Percentiles rank a stretch among this genome's conserved stretches.
Conservation (phyloP, 2,329 filamentous ascomycete species). For the Rhexocercosporidium sp. region DNA sequence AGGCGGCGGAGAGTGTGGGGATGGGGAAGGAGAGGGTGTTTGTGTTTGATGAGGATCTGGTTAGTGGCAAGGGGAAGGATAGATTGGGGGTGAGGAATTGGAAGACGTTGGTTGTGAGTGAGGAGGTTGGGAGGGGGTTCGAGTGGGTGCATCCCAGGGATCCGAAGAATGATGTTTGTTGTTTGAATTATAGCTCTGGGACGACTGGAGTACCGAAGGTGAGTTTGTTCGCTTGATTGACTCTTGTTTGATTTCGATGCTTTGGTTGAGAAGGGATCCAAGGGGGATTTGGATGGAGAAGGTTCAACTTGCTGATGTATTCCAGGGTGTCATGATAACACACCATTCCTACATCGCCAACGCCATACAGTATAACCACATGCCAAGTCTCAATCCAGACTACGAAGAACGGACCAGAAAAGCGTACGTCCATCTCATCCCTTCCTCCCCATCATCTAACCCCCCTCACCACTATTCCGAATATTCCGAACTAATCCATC, state of each 20-base stretch:
- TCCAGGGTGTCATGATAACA: constrained; percentile 67
- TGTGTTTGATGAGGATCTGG: constrained; percentile 64
- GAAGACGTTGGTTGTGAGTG: constrained; percentile 62
- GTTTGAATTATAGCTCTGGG: constrained; percentile 82
- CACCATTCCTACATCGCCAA: constrained; percentile 35
- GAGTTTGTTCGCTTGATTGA: not conserved
- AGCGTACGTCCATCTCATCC: constrained; percentile 76
- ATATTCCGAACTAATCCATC: not conserved
- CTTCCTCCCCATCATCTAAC: constrained; percentile 55
- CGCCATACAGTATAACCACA: constrained; percentile 51
- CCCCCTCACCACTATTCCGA: not conserved
- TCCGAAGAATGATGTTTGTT: constrained; percentile 51
- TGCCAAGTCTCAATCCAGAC: constrained; percentile 59
- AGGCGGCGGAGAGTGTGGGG: constrained; percentile 65
- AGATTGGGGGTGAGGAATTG: constrained; percentile 61
- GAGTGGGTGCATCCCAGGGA: constrained; percentile 58
- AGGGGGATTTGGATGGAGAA: too few relatives aligned
- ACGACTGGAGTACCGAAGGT: constrained; percentile 81
- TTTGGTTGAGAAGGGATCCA: too few relatives aligned
- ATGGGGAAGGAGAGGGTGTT: constrained; percentile 63
- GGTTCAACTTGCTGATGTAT: not conserved
- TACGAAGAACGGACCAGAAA: constrained; percentile 71
- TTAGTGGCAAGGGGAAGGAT: constrained; percentile 47
- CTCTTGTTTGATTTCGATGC: not conserved
- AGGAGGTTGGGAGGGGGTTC: constrained; percentile 59